Evolutionary conservation across 2,329 filamentous ascomycete genomes (phyloP).

Genomic region (Claviceps sorghi): DNA sequence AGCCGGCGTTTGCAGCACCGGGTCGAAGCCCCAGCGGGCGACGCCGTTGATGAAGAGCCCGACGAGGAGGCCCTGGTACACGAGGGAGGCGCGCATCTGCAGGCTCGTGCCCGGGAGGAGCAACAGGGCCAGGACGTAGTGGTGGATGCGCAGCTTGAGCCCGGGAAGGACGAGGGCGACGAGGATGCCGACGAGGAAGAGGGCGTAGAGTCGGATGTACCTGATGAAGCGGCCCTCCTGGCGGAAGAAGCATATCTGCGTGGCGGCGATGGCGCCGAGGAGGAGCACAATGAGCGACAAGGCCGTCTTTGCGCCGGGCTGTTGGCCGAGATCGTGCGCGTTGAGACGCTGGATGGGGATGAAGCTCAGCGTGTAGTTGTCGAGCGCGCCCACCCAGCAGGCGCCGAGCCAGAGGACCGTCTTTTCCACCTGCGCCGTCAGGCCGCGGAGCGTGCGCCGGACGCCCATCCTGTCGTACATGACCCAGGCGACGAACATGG

Average conservation of each 20-base stretch:
- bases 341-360: slow-evolving; percentile 92
- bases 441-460: slow-evolving; percentile 51
- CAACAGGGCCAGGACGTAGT: slow-evolving; percentile 81
- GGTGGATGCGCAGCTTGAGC: slow-evolving; percentile 77
- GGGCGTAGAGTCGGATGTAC: slow-evolving; percentile 63
- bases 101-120: slow-evolving; percentile 78
- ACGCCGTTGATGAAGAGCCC: slow-evolving; percentile 91
- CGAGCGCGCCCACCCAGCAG: slow-evolving; percentile 80
- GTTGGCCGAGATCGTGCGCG: slow-evolving; percentile 71
- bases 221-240: slow-evolving; percentile 66
- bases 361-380: slow-evolving; percentile 89
- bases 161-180: slow-evolving; percentile 58
- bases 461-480: slow-evolving; percentile 75
- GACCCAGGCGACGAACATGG: slow-evolving; percentile 74
- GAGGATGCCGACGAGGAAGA: slow-evolving; percentile 52
- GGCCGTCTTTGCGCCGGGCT: slow-evolving; percentile 77
- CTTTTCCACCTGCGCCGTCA: slow-evolving; percentile 80
- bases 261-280: slow-evolving; percentile 51
- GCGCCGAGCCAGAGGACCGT: slow-evolving; percentile 78
- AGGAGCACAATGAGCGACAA: slow-evolving; percentile 62
- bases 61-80: slow-evolving; percentile 81
- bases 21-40: slow-evolving; percentile 85
- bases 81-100: slow-evolving; percentile 67
- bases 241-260: slow-evolving; percentile 75
- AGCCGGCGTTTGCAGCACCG: slow-evolving; percentile 67